phyloP scores from a whole-genome alignment of 208 protist species.

The Crithidia brevicula region DNA sequence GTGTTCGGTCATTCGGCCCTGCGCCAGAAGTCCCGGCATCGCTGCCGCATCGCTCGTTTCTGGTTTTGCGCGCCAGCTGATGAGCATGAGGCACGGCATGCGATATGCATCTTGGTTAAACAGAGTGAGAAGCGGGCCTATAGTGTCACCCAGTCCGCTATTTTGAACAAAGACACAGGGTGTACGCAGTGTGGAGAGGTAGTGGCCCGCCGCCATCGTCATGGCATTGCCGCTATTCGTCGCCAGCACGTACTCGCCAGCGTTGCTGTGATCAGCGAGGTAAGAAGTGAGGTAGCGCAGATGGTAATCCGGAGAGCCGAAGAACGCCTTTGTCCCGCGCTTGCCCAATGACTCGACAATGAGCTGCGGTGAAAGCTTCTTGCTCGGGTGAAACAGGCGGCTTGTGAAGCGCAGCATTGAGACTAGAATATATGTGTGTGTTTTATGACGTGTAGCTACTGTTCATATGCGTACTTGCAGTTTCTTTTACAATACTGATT shows the following conservation, averaged over 20 bases:
- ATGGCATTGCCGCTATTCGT: conserved; percentile 88
- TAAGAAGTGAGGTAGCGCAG: conserved; percentile 86
- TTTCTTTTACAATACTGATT: conserved; percentile 1
- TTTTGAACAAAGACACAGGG: conserved; percentile 84
- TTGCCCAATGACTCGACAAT: conserved; percentile 48
- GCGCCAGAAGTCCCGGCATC: conserved; percentile 75
- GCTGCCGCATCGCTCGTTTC: conserved; percentile 50
- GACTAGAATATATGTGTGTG: background rate
- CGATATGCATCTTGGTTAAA: conserved; percentile 67
- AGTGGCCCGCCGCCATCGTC: conserved; percentile 78
- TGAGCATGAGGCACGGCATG: conserved; percentile 81
- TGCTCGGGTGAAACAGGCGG: conserved; percentile 10
- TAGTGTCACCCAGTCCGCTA: conserved; percentile 71
- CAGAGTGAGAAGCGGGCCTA: conserved; percentile 83
- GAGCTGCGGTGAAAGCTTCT: conserved; percentile 48
- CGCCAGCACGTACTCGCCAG: conserved; percentile 69
- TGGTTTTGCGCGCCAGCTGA: conserved; percentile 82
- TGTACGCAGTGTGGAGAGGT: conserved; percentile 77
- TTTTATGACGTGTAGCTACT: too few species aligned
- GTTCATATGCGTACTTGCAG: too few species aligned
- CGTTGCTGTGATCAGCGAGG: conserved; percentile 57
- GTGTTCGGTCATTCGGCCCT: conserved; percentile 62
- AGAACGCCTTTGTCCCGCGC: conserved; percentile 68
- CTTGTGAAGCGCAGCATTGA: conserved; percentile 14
- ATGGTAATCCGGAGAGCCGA: conserved; percentile 87